Evolutionary conservation across 768 basidiomycete species (phyloP).

Genomic region (Polyporus arcularius): DNA sequence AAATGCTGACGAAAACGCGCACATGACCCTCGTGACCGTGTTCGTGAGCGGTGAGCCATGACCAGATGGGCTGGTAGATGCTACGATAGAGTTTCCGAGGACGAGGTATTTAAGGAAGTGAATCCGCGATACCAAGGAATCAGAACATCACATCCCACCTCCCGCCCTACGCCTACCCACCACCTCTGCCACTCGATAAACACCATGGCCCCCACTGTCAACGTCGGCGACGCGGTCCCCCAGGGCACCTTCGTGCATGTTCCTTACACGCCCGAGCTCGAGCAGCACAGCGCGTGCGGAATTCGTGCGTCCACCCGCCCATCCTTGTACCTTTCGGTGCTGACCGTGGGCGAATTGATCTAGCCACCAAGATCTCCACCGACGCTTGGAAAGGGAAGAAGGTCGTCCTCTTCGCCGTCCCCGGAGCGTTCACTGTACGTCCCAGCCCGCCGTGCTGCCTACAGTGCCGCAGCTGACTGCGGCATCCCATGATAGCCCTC

Average conservation of each 20-base stretch:
- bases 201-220: constrained; percentile 35
- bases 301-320: constrained; percentile 47
- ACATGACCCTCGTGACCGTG: neutral
- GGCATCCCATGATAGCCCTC: constrained; percentile 20
- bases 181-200: neutral
- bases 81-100: neutral
- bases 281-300: constrained; percentile 63
- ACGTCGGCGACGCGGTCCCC: constrained; percentile 55
- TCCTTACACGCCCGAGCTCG: constrained; percentile 64
- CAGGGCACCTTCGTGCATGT: constrained; percentile 50
- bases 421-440: constrained; percentile 78
- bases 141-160: neutral
- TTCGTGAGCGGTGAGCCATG: neutral
- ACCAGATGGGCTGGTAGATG: neutral
- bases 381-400: constrained; percentile 78
- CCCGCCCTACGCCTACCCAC: neutral
- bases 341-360: neutral
- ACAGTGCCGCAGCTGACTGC: neutral
- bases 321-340: neutral
- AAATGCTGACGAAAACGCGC: neutral
- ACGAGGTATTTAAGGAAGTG: neutral
- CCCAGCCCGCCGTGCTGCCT: neutral
- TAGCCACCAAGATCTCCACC: constrained; percentile 56
- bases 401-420: constrained; percentile 75
- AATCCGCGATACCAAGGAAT: neutral